Conservation (phyloP, 2,329 filamentous ascomycete species). For the Fusarium chaquense region DNA sequence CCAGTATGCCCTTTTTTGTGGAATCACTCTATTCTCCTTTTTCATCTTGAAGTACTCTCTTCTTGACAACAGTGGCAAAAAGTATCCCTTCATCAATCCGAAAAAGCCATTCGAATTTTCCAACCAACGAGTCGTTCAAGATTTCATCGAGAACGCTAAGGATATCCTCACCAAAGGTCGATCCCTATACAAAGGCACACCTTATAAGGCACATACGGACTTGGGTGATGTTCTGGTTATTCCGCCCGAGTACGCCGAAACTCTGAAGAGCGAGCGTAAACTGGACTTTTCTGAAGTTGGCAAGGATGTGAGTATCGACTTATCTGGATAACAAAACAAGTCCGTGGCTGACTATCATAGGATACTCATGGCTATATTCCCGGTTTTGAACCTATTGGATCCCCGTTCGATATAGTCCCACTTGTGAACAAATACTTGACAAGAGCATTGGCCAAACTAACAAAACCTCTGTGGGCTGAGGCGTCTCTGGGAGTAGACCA, state of each 20-base stretch:
- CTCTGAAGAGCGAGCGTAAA: background rate
- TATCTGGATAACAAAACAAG: accelerated
- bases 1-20: constrained; percentile 12
- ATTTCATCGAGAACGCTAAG: constrained; percentile 1
- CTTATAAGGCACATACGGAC: constrained; percentile 1
- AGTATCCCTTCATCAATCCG: constrained; percentile 8
- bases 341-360: background rate
- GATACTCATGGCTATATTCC: constrained; percentile 13
- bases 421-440: constrained; percentile 13
- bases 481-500: background rate
- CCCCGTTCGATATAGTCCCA: accelerated
- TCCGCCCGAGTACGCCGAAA: background rate
- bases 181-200: background rate
- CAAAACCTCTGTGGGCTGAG: background rate
- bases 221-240: constrained; percentile 6
- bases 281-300: background rate
- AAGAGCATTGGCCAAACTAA: background rate
- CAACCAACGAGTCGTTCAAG: background rate
- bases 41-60: background rate
- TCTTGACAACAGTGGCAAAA: background rate
- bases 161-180: background rate
- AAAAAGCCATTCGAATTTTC: background rate
- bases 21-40: background rate
- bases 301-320: background rate
- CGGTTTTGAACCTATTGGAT: background rate